Evolutionary conservation across 176 grass and related monocot genomes (phyloP).

Genomic region (Paspalum notatum): DNA sequence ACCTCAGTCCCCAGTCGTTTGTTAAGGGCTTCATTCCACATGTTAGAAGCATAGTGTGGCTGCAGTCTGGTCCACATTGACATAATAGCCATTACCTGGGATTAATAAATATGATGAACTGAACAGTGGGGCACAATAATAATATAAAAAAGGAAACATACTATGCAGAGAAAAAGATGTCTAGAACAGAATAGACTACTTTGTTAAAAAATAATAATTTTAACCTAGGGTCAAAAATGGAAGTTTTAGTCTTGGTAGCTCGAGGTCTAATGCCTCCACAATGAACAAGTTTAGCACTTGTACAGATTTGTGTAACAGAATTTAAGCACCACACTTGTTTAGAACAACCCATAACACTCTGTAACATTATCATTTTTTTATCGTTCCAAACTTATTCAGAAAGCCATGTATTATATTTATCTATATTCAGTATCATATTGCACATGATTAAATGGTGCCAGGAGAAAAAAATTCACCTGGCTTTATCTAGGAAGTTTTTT

Average conservation of each 20-base stretch:
- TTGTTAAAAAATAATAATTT: not conserved
- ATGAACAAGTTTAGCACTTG: constrained; percentile 8
- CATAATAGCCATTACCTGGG: constrained; percentile 95
- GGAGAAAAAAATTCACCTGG: not conserved
- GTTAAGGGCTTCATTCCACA: constrained; percentile 99
- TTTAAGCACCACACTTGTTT: not conserved
- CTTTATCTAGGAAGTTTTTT: not conserved
- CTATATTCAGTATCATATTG: not conserved
- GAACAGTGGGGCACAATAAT: constrained; percentile 7
- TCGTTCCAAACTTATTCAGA: not conserved
- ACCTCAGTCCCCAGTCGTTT: constrained; percentile 97
- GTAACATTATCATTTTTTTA: not conserved
- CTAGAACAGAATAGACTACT: not conserved
- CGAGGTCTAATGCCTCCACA: not conserved
- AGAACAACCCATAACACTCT: not conserved
- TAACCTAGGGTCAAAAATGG: not conserved
- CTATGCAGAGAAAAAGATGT: not conserved
- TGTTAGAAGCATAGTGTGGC: constrained; percentile 90
- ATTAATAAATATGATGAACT: constrained; percentile 33
- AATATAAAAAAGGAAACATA: not conserved
- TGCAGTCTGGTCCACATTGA: constrained; percentile 99
- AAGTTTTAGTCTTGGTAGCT: not conserved
- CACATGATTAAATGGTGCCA: not conserved
- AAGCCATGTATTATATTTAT: not conserved
- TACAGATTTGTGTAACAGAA: not conserved